phyloP scores from a whole-genome alignment of 2,329 filamentous ascomycete species.

The Plectosphaerella cucumerina region DNA sequence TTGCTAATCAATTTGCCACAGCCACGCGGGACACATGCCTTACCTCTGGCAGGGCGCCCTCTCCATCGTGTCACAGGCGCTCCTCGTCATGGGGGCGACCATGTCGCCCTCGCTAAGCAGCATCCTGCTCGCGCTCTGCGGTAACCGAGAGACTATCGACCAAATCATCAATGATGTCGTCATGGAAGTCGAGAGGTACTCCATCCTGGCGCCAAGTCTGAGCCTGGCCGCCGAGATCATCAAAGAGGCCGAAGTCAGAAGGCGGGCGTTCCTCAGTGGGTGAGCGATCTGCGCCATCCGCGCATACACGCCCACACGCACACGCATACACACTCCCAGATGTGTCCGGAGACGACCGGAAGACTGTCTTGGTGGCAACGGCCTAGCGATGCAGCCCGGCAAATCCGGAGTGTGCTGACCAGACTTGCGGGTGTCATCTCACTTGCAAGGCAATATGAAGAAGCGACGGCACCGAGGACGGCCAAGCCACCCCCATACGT shows the following conservation, averaged over 20 bases:
- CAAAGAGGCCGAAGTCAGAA: conserved; percentile 70
- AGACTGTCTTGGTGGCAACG: too few relatives aligned
- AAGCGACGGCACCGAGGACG: too few relatives aligned
- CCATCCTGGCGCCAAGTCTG: conserved; percentile 71
- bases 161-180: conserved; percentile 75
- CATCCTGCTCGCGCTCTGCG: conserved; percentile 56
- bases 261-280: conserved; percentile 57
- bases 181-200: conserved; percentile 69
- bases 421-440: too few relatives aligned
- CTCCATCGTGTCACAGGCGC: conserved; percentile 76
- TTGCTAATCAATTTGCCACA: conserved; percentile 37
- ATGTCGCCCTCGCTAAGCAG: conserved; percentile 70
- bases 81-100: conserved; percentile 79
- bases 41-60: conserved; percentile 84
- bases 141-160: conserved; percentile 60
- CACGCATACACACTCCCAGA: too few relatives aligned
- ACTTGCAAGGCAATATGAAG: too few relatives aligned
- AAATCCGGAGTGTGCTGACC: too few relatives aligned
- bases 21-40: conserved; percentile 77
- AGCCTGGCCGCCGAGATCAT: conserved; percentile 75
- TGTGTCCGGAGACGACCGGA: too few relatives aligned
- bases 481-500: not conserved
- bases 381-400: too few relatives aligned
- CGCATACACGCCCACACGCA: too few relatives aligned
- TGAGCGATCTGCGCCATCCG: conserved; percentile 21